Conservation (phyloP, 331 rosid species). For the Malus hybrid region DNA sequence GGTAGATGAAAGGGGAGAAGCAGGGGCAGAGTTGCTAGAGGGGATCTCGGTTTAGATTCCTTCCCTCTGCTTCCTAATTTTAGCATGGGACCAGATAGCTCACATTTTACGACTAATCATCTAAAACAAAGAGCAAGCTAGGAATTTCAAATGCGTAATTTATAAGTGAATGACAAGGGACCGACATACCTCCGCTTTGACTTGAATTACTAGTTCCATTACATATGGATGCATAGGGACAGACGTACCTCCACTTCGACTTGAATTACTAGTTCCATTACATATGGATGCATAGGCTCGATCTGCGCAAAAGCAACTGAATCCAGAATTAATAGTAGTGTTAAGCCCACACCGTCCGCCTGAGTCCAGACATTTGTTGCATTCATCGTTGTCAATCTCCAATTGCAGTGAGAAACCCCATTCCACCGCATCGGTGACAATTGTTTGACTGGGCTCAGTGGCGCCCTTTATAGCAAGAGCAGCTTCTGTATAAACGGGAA, state of each 20-base stretch:
- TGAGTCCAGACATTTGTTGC: background rate
- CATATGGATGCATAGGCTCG: background rate
- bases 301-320: background rate
- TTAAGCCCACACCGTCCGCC: background rate
- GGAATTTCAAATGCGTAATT: background rate
- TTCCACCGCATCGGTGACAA: fast-evolving
- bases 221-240: background rate
- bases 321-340: background rate
- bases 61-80: too few species aligned
- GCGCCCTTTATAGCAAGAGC: fast-evolving
- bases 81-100: background rate
- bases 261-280: background rate
- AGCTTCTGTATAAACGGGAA: background rate
- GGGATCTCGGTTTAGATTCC: too few species aligned
- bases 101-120: background rate
- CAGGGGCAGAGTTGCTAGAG: too few species aligned
- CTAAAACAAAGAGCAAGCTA: background rate
- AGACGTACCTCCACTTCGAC: background rate
- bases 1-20: too few species aligned
- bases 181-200: background rate
- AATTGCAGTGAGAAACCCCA: background rate
- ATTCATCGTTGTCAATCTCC: fast-evolving
- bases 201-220: background rate
- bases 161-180: background rate
- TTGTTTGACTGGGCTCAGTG: too few species aligned